Evolutionary conservation across 2,329 filamentous ascomycete species (phyloP).

Genomic region (Fulvia fulva): DNA sequence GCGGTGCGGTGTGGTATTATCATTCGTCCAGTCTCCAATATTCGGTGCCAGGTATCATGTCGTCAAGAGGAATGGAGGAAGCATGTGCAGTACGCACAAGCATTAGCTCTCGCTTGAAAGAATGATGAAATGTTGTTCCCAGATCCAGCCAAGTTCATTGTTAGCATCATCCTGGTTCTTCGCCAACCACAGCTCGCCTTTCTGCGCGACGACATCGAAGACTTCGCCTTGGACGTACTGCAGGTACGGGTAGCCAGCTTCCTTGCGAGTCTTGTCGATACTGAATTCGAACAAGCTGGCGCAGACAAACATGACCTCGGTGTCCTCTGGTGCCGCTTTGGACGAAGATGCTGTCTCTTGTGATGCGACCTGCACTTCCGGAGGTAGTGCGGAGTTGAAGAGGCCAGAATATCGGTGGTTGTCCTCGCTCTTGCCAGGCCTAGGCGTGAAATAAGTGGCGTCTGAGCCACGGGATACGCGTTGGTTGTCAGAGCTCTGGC

Average conservation of each 20-base stretch:
- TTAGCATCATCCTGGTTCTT: slow-evolving; percentile 89
- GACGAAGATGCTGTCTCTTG: slow-evolving; percentile 9
- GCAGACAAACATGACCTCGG: slow-evolving; percentile 74
- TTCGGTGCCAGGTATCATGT: not conserved
- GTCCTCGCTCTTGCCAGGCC: slow-evolving; percentile 17
- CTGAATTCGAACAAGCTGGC: slow-evolving; percentile 97
- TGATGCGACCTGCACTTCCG: slow-evolving; percentile 15
- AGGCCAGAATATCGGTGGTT: slow-evolving; percentile 28
- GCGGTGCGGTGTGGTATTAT: not conserved
- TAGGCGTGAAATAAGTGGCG: slow-evolving; percentile 31
- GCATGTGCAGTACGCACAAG: not conserved
- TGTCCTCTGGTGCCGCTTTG: slow-evolving; percentile 21
- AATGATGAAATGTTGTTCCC: slow-evolving; percentile 86
- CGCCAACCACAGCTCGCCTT: slow-evolving; percentile 95
- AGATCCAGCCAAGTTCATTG: slow-evolving; percentile 89
- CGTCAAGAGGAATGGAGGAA: not conserved
- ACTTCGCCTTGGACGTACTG: slow-evolving; percentile 90
- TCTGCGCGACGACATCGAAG: slow-evolving; percentile 76
- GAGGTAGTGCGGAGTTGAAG: slow-evolving; percentile 33
- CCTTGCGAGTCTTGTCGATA: slow-evolving; percentile 84
- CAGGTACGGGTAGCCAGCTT: slow-evolving; percentile 92
- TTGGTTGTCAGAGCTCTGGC: slow-evolving; percentile 25
- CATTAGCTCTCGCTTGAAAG: slow-evolving; percentile 20
- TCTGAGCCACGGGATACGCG: slow-evolving; percentile 27
- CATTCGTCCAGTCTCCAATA: not conserved